Evolutionary conservation across 257 asterid genomes (phyloP).

Genomic region (Parsonsia alboflavescens): DNA sequence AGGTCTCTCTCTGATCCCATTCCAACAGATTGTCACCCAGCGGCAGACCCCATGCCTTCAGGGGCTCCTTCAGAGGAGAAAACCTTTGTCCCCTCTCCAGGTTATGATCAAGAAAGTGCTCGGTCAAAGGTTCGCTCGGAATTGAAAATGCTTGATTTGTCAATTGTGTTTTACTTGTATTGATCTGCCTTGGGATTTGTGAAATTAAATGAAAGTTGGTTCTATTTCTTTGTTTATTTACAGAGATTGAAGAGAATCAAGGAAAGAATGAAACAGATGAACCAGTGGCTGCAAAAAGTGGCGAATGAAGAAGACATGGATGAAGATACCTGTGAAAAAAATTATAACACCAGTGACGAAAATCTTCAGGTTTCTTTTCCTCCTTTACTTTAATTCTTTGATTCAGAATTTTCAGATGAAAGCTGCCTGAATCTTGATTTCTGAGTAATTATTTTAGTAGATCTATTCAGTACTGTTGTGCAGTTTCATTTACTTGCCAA

Average conservation of each 20-base stretch:
- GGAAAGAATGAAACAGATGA: conserved; percentile 36
- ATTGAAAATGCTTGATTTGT: background rate
- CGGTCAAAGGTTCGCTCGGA: conserved; percentile 21
- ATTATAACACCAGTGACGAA: conserved; percentile 6
- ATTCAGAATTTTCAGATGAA: background rate
- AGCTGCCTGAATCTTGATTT: no score
- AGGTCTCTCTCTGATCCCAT: conserved; percentile 13
- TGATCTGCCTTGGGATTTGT: no score
- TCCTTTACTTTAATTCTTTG: background rate
- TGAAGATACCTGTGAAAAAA: conserved; percentile 7
- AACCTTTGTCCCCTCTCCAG: conserved; percentile 19
- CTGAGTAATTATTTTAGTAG: no score
- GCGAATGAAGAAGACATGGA: conserved; percentile 24
- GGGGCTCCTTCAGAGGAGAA: conserved; percentile 23
- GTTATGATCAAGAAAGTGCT: conserved; percentile 29
- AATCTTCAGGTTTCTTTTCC: conserved; percentile 21
- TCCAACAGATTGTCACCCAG: conserved; percentile 12
- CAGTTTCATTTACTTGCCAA: no score
- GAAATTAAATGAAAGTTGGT: background rate
- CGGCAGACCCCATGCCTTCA: conserved; percentile 25
- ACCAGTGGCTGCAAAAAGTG: conserved; percentile 35
- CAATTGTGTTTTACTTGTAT: background rate
- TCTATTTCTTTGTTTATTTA: background rate
- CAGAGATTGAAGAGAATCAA: conserved; percentile 45
- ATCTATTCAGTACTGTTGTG: no score